Evolutionary conservation across 2,329 filamentous ascomycete genomes (phyloP).

Genomic region (Alternaria sp.): DNA sequence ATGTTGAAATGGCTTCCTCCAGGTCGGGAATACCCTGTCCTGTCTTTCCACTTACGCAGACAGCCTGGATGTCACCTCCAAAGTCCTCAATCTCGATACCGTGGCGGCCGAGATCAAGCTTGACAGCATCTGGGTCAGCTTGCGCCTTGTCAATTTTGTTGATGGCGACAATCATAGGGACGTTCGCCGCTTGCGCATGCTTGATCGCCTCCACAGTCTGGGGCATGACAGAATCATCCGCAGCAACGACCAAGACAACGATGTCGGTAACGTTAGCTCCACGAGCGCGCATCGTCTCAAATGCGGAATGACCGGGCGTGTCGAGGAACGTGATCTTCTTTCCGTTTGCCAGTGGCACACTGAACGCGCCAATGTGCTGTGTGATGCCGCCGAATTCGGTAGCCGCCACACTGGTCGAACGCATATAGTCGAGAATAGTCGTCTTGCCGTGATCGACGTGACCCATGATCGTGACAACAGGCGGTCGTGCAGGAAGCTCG

Average conservation of each 20-base stretch:
- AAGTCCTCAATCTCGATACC: constrained; percentile 93
- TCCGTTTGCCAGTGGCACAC: constrained; percentile 79
- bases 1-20: constrained; percentile 85
- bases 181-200: constrained; percentile 83
- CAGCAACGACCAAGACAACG: constrained; percentile 92
- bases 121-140: constrained; percentile 80
- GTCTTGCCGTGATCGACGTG: constrained; percentile 99
- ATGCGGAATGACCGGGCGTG: constrained; percentile 94
- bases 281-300: constrained; percentile 92
- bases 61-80: constrained; percentile 91
- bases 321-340: constrained; percentile 96
- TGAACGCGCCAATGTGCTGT: constrained; percentile 97
- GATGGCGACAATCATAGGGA: constrained; percentile 96
- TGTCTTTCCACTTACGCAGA: constrained; percentile 91
- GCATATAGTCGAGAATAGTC: constrained; percentile 89
- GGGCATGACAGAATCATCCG: constrained; percentile 96
- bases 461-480: constrained; percentile 98
- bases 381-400: constrained; percentile 96
- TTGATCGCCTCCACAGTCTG: constrained; percentile 97
- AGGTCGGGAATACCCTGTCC: constrained; percentile 89
- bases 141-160: constrained; percentile 95
- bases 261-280: constrained; percentile 97
- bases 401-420: constrained; percentile 89
- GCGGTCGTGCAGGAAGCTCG: constrained; percentile 75
- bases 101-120: constrained; percentile 81